Evolutionary conservation across 2,329 filamentous ascomycete species (phyloP), one percentile per base, ranked within the genome.

Genomic region (Pleomassaria siparia): DNA sequence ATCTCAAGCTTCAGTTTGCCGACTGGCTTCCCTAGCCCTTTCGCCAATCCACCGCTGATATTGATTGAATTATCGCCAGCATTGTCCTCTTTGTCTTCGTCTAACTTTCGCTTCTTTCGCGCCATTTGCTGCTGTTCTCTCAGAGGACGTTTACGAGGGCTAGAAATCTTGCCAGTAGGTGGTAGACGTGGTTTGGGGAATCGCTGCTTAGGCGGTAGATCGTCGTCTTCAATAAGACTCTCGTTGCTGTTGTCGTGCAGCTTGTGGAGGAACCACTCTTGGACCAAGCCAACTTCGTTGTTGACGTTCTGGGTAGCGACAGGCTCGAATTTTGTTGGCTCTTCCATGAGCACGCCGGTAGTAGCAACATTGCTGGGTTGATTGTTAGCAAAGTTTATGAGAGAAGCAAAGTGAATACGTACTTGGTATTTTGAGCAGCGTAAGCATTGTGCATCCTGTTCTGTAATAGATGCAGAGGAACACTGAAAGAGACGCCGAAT

Each of bases 381-480:
- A 44, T 21, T n/a, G 46, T 71, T 58, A 72, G 57, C 39, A 45
- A 33, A 25, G 9, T 12, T 33, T 15, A 10, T 15, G 40, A 22
- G 35, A 40, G 32, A 44, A 45, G 48, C n/a, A 22, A 48, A 30
- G 32, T 4, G 15, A 37, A 13, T 39, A 69, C 74, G 59, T 73
- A 80, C 79, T 67, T 81, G 57, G 80, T 76, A 62, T 82, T 84
- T 66, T 95, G 88, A 59, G 88, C 83, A 70, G 94, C 87, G 70
- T 89, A 91, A 47, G 89, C 87, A 64, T 80, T 92, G 66, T 90
- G 86, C 62, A 99, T 89, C 60, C 92, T 85, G 58, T 89, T 91
- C 67, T 97, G 94, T 22, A 99, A 82, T 16, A 99, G 82, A 74
- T 99, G 94, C 49, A 99, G 80, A 20, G 95, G 94, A 28, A 99